Conservation (phyloP, 805 yeast genomes). For the Kodamaea kaohsiungensis region DNA sequence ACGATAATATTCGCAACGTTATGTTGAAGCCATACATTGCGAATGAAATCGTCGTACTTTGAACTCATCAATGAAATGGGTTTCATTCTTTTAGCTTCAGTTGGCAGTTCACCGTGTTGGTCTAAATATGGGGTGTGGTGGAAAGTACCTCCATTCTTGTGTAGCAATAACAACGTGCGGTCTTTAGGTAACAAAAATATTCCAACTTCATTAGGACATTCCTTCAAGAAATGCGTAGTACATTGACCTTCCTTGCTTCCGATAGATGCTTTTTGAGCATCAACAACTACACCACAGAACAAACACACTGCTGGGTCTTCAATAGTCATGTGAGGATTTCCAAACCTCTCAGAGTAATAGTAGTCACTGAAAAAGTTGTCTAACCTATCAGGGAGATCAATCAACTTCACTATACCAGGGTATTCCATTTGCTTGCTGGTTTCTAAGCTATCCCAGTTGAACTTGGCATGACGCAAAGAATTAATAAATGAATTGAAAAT, state of each 20-base stretch:
- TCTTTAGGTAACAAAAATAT: conserved; percentile 72
- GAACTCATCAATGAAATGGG: conserved; percentile 64
- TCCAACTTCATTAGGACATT: conserved; percentile 68
- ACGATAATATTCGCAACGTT: conserved; percentile 76
- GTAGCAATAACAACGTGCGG: conserved; percentile 60
- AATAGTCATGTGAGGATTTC: conserved; percentile 37
- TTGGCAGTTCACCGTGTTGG: conserved; percentile 82
- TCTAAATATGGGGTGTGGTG: conserved; percentile 82
- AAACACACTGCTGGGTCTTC: conserved; percentile 86
- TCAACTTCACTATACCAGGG: conserved; percentile 64
- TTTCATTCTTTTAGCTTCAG: conserved; percentile 68
- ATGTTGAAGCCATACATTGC: conserved; percentile 75
- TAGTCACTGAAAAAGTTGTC: conserved; percentile 68
- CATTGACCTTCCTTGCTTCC: conserved; percentile 73
- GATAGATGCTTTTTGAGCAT: conserved; percentile 61
- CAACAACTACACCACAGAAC: conserved; percentile 71
- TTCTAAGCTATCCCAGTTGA: conserved; percentile 9
- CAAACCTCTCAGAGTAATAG: conserved; percentile 46
- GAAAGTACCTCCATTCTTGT: conserved; percentile 81
- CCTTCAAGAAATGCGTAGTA: conserved; percentile 63
- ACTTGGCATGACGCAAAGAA: conserved; percentile 1
- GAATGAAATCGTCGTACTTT: conserved; percentile 65
- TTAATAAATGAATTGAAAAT: conserved; percentile 10
- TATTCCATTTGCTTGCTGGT: conserved; percentile 45
- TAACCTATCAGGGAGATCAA: conserved; percentile 64